A percentile compares a stretch with the other conserved stretches of the same genome.
Conservation (phyloP, 2,329 filamentous ascomycete genomes). For the Diplodia sapinea region DNA sequence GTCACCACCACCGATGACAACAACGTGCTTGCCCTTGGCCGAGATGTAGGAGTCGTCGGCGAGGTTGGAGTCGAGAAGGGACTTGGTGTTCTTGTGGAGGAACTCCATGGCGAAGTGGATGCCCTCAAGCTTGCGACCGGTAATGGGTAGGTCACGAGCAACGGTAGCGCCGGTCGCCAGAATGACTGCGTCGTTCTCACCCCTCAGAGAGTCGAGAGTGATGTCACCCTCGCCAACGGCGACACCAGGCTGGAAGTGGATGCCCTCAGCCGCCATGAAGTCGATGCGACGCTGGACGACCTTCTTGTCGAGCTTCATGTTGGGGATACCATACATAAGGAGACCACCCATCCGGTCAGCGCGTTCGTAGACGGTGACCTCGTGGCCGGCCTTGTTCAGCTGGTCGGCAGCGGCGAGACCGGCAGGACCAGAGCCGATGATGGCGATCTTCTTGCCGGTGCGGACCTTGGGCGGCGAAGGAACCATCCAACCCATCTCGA, state of each 20-base stretch:
- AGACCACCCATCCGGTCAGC: conserved; percentile 88
- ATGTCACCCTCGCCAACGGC: conserved; percentile 75
- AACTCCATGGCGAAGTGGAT: conserved; percentile 98
- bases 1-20: conserved; percentile 97
- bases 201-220: conserved; percentile 73
- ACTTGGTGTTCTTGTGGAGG: conserved; percentile 97
- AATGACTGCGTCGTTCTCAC: conserved; percentile 79
- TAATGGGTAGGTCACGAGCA: conserved; percentile 88
- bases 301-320: conserved; percentile 99
- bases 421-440: conserved; percentile 91
- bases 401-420: conserved; percentile 91
- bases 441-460: conserved; percentile 84
- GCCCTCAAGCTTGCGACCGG: conserved; percentile 83
- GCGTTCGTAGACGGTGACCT: conserved; percentile 89
- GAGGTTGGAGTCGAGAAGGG: conserved; percentile 88
- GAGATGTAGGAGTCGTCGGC: conserved; percentile 86
- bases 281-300: conserved; percentile 94
- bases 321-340: conserved; percentile 97
- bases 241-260: conserved; percentile 80
- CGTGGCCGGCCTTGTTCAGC: conserved; percentile 89
- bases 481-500: conserved; percentile 98
- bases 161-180: conserved; percentile 93
- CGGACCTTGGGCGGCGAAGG: conserved; percentile 78
- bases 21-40: conserved; percentile 92
- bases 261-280: conserved; percentile 89